Evolutionary conservation across 306 rosid genomes (phyloP), one percentile per base, ranked within the genome.

Genomic region (Argentina anserina): DNA sequence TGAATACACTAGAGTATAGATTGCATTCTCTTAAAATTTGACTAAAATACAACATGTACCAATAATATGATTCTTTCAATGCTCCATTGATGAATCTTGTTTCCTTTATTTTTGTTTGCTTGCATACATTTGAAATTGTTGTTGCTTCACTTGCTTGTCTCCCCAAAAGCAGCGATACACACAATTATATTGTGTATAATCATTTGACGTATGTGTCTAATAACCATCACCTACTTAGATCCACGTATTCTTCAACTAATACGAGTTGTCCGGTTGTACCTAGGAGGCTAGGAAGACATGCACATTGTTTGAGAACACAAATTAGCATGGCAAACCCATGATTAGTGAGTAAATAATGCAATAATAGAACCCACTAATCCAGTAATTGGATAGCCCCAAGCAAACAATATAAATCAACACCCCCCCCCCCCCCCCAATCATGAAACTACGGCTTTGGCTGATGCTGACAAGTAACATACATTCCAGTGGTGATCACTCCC

Each of bases 101-200:
- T 55, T 53, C 65, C 47, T 28, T 9, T 65, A 17, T 15, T 10
- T 47, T 60, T 29, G 17, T 36, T 47, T 67, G 40, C 41, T 69
- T 4, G 18, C 49, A 9, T 3, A 17, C 72, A 31, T 72, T 71
- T 9, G 34, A 63, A 39, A 31, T 62, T 77, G 33, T 37, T 72
- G 69, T 70, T 55, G 62, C 12, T 69, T 76, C 81, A 73, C 77
- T 74, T 58, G 55, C 12, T 69, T 76, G 84, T 76, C 77, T 39
- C 81, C 73, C 67, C 68, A 58, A 68, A 79, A 28, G 71, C 39
- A 43, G 71, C 79, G 64, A 34, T 61, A 18, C 33, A 58, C 64
- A 56, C 68, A 20, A 13, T 59, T 41, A 75, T 56, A 71, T 75
- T 59, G 68, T 52, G 55, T 46, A 17, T 56, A 10, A 45, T 64